These are phyloP conservation scores for Harringtonia lauricola DNA, from an alignment of 2,329 filamentous ascomycete genomes.

Conservation along the genomic window DNA sequence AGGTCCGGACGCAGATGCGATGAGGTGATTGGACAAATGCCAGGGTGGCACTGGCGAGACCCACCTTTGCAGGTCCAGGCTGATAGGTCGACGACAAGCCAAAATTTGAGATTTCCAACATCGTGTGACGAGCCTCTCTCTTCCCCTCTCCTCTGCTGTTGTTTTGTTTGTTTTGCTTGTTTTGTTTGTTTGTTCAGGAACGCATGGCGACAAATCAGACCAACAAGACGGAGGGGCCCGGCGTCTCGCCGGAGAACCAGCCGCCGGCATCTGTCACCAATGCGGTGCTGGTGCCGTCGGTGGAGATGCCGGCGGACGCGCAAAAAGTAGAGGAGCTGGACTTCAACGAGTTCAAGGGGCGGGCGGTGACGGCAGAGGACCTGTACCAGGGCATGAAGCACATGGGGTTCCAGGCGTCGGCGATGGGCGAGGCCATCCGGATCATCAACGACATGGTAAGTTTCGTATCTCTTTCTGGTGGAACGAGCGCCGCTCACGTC, in stretches of 20 bases:
- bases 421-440: slow-evolving; percentile 74
- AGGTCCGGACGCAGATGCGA: no score
- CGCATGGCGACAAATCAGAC: background rate
- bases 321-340: slow-evolving; percentile 82
- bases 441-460: slow-evolving; percentile 94
- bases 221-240: no score
- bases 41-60: no score
- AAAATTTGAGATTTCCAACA: no score
- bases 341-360: slow-evolving; percentile 69
- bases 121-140: no score
- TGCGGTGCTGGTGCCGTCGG: slow-evolving; percentile 77
- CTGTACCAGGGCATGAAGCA: slow-evolving; percentile 69
- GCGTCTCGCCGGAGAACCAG: slow-evolving; percentile 17
- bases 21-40: no score
- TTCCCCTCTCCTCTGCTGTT: no score
- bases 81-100: no score
- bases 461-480: background rate
- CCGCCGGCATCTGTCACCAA: slow-evolving; percentile 57
- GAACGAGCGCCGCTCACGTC: no score
- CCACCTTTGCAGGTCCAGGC: no score
- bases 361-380: slow-evolving; percentile 74
- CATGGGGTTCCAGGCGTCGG: slow-evolving; percentile 66
- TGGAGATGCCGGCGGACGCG: slow-evolving; percentile 67
- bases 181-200: background rate
- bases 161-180: no score